Percentiles rank a stretch among this genome's conserved stretches.
Evolutionary conservation across 2,329 filamentous ascomycete genomes (phyloP).

Genomic region (Trichoderma asperellum): DNA sequence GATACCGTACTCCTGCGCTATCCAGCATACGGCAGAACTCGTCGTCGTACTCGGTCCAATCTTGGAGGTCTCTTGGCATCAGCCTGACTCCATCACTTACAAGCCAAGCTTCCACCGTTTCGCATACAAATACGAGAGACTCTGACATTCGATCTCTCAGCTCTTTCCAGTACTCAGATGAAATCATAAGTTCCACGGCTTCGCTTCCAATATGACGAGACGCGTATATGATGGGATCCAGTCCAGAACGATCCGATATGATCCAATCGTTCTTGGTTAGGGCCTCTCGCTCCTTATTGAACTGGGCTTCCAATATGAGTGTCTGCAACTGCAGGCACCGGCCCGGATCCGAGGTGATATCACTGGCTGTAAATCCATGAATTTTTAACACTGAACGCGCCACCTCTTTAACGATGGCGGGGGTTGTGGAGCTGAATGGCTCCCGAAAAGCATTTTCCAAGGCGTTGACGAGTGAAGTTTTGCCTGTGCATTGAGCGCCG

Average conservation of each 20-base stretch:
- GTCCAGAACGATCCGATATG: slow-evolving; percentile 49
- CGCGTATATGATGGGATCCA: slow-evolving; percentile 50
- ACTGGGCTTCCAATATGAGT: slow-evolving; percentile 45
- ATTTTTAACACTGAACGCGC: slow-evolving; percentile 43
- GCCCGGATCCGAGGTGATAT: slow-evolving; percentile 39
- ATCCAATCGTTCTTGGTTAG: slow-evolving; percentile 37
- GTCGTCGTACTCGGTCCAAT: slow-evolving; percentile 18
- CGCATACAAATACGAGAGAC: slow-evolving; percentile 45
- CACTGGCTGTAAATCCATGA: slow-evolving; percentile 41
- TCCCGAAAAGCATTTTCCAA: slow-evolving; percentile 36
- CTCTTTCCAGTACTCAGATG: slow-evolving; percentile 36
- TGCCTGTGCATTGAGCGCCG: slow-evolving; percentile 51
- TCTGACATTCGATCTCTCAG: slow-evolving; percentile 41
- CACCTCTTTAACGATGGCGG: slow-evolving; percentile 43
- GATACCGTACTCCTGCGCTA: neutral
- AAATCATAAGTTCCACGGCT: slow-evolving; percentile 35
- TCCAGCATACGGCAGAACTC: slow-evolving; percentile 20
- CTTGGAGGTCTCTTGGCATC: slow-evolving; percentile 24
- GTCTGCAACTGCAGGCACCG: slow-evolving; percentile 43
- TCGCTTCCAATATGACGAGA: slow-evolving; percentile 37
- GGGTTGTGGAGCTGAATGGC: slow-evolving; percentile 26
- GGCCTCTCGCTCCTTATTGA: slow-evolving; percentile 37
- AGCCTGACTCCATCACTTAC: slow-evolving; percentile 24
- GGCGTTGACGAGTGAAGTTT: slow-evolving; percentile 48
- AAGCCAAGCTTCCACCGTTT: slow-evolving; percentile 31